Evolutionary conservation across 352 stramenopile species (phyloP), one percentile per base, ranked within the genome.

Genomic region (Globisporangium viniferum): DNA sequence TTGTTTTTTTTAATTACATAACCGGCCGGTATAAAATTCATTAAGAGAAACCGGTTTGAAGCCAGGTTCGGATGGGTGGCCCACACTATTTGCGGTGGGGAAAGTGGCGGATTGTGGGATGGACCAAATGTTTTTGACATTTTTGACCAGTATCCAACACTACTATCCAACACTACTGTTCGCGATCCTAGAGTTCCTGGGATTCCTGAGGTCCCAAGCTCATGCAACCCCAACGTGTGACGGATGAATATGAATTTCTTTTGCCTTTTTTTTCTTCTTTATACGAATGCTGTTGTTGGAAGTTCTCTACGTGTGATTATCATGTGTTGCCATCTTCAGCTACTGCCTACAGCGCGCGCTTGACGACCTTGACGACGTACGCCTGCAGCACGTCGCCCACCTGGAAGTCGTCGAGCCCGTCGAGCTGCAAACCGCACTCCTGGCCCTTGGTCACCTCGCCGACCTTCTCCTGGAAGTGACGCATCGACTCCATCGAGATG

Each of bases 341-440:
- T 35, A 18, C 29, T 35, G 20, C 41, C 48, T 88, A 89, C 59
- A 91, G 69, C 22, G 70, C 64, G 61, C 86, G 79, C 75, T 91
- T 94, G 65, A 94, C 79, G 31, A 86, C 65, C 63, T 90, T 89
- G 46, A 87, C 78, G 8, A 72, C 80, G 73, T 96, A 97, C 2
- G 85, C 88, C 79, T 99, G 95, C 66, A 99, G 93, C 24, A 98
- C 70, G 77, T 99, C 97, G 46, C 93, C 97, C 46, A 87, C 78
- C 81, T 97, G 64, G 78, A 99, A 99, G 10, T 96, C 88, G 79
- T 98, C 73, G 53, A 81, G 85, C 67, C 91, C 98, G 29, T 90
- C 86, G 49, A 99, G 85, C 69, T 97, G 92, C 69, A 99, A 96
- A 63, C 98, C 98, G 74, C 98, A 99, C 76, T 99, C 98, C 69